Base-by-base conservation (phyloP, 2,329 filamentous ascomycete genomes). In the Colletotrichum tropicicola region DNA sequence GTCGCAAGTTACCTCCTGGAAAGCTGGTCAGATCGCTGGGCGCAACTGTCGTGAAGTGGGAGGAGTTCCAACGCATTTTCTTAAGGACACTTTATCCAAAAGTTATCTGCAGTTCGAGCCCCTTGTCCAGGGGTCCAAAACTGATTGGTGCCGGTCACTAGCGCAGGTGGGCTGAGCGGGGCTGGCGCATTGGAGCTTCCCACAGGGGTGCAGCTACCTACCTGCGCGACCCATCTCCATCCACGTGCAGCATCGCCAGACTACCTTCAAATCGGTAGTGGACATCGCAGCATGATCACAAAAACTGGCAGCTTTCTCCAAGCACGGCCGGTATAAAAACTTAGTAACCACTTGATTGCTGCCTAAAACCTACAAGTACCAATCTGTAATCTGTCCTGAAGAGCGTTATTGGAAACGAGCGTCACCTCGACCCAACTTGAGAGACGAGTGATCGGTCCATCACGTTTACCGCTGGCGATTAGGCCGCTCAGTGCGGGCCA, bases 31-130 rank as follows among this genome's bases (percentile, higher is more conserved):
- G 57, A 56, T 28, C 35, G 19, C 35, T 61, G 44, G 44, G 58
- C 62, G 62, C 62, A 65, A 56, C 37, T 52, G n/a, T 65, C 51
- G 58, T 62, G 28, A 55, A 47, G 58, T 51, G 58, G 58, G 37
- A 62, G 49, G 17, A 13, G 13, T 15, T 6, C 13, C 15, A 23
- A 35, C 19, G n/a, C 25, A 61, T 45, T 35, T 51, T 23, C 59
- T 65, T 67, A 27, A 68, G 66, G 66, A 68, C 66, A 68, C 59
- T 67, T 57, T 68, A 68, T 65, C 66, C 65, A 65, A 59, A 68
- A 65, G 64, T 59, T 64, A 47, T 66, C 53, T 59, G 45, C 52
- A 65, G 27, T 59, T 54, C 52, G 32, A 27, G 27, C 30, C 61
- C 65, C 65, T 56, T 67, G 65, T 53, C 43, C 51, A 61, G 57